Conservation (phyloP, 805 yeast species). For the Lachancea kluyveri region DNA sequence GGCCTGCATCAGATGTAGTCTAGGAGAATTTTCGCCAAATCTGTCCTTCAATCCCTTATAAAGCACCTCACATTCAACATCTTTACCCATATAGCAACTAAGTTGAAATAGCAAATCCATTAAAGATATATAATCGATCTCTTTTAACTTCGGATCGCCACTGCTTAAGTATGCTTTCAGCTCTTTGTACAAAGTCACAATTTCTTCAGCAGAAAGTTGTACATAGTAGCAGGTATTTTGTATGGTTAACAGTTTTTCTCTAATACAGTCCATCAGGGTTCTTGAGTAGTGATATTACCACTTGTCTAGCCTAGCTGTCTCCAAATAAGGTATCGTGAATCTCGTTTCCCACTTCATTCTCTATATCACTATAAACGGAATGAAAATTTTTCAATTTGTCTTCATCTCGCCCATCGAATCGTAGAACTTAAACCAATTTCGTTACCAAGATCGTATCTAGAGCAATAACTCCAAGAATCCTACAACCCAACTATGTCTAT, state of each 20-base stretch:
- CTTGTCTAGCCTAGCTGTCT: too few relatives aligned
- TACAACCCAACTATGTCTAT: conserved; percentile 57
- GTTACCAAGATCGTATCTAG: too few relatives aligned
- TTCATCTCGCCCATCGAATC: too few relatives aligned
- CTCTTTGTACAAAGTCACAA: conserved; percentile 32
- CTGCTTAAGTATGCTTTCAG: conserved; percentile 26
- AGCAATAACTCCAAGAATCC: too few relatives aligned
- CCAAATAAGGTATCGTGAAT: too few relatives aligned
- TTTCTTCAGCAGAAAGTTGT: conserved; percentile 41
- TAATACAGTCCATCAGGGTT: conserved; percentile 16
- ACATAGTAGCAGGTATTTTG: conserved; percentile 47
- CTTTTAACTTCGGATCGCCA: conserved; percentile 22
- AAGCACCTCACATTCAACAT: conserved; percentile 61
- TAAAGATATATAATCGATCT: conserved; percentile 45
- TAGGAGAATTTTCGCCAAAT: conserved; percentile 45
- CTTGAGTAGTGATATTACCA: background rate
- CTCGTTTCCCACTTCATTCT: too few relatives aligned
- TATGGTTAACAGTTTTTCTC: conserved; percentile 44
- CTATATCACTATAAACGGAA: too few relatives aligned
- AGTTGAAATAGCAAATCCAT: conserved; percentile 70
- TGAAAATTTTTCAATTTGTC: too few relatives aligned
- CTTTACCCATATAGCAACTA: conserved; percentile 54
- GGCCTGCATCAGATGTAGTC: conserved; percentile 27
- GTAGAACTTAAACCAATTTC: too few relatives aligned
- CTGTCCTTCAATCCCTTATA: conserved; percentile 63